Evolutionary conservation across 768 basidiomycete genomes (phyloP).

Genomic region (Boletus coccyginus): DNA sequence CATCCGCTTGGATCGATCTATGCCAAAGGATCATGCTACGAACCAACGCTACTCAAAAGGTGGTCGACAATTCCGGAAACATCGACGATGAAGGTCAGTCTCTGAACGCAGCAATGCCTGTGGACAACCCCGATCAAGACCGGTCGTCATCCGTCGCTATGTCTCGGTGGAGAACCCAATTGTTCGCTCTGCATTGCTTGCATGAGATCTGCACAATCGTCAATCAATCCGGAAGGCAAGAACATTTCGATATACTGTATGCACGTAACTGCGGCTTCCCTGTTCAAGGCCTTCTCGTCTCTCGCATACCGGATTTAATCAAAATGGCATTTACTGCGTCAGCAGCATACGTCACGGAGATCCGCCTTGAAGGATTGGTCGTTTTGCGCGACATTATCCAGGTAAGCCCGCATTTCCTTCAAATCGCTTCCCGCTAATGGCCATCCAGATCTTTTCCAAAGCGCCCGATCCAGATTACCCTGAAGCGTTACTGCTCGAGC

Average conservation of each 20-base stretch:
- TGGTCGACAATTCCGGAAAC: constrained; percentile 56
- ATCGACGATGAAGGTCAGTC: constrained; percentile 94
- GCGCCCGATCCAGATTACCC: constrained; percentile 93
- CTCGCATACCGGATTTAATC: constrained; percentile 89
- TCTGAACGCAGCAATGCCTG: constrained; percentile 58
- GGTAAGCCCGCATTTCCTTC: constrained; percentile 39
- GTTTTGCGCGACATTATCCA: constrained; percentile 92
- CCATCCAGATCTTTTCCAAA: constrained; percentile 72
- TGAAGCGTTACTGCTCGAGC: constrained; percentile 86
- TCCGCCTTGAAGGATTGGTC: constrained; percentile 84
- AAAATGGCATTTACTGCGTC: constrained; percentile 98
- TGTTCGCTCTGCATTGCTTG: constrained; percentile 90
- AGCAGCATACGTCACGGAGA: constrained; percentile 94
- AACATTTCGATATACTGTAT: constrained; percentile 79
- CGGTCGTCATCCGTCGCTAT: constrained; percentile 44
- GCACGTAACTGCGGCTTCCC: constrained; percentile 62
- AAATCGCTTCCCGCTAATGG: constrained; percentile 2
- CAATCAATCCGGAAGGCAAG: constrained; percentile 64
- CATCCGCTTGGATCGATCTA: constrained; percentile 96
- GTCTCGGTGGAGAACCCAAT: constrained; percentile 93
- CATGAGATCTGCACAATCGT: constrained; percentile 86
- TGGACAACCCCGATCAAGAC: constrained; percentile 28
- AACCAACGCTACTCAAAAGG: constrained; percentile 81
- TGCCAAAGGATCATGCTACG: constrained; percentile 97
- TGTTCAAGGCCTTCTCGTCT: constrained; percentile 65